Base-by-base conservation (phyloP, 2,329 filamentous ascomycete species). In the Clarireedia homoeocarpa region DNA sequence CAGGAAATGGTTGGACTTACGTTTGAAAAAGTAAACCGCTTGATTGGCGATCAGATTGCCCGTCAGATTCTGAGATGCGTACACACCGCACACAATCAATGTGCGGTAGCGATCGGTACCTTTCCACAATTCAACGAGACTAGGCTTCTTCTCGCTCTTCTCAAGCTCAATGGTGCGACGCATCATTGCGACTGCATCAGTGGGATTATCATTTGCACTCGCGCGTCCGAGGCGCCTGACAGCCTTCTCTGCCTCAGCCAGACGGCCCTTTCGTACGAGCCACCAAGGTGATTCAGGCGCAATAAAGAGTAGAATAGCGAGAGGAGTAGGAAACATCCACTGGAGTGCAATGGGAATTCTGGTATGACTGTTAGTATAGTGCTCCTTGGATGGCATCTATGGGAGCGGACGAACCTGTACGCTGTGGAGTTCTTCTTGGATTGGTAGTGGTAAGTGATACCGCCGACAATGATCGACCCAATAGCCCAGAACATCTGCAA, bases 401-500 rank as follows among this genome's bases (percentile, higher is more conserved):
- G 51, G 51, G 52, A 59, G 59, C 27, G 50, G 17, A 58, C 73
- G 57, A 68, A 77, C 75, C 69, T 73, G 69, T 75, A 79, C 0
- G 77, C 71, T 5, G 47, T 57, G 4, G 66, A 26, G 59, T 68
- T 57, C 15, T 56, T 0, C 47, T 59, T 64, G 44, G 63, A 66
- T 59, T 81, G 73, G 71, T 81, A 83, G 48, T 69, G 65, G 67
- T 80, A 84, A 51, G 78, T 79, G 58, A 80, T 74, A 58, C 70
- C 81, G 34, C 74, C 77, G 24, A 84, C 82, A 57, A 85, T 81
- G 66, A 85, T 84, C 38, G 71, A 68, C 26, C 81, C 82, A 65
- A 85, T 79, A 17, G 81, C 77, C 81, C 81, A 85, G 72, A 80
- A 82, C 80, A 84, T 84, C 71, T 85, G 82, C 69, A 85, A 63